Evolutionary conservation across 306 rosid species (phyloP).

Genomic region (Oxytropis ochrocephala): DNA sequence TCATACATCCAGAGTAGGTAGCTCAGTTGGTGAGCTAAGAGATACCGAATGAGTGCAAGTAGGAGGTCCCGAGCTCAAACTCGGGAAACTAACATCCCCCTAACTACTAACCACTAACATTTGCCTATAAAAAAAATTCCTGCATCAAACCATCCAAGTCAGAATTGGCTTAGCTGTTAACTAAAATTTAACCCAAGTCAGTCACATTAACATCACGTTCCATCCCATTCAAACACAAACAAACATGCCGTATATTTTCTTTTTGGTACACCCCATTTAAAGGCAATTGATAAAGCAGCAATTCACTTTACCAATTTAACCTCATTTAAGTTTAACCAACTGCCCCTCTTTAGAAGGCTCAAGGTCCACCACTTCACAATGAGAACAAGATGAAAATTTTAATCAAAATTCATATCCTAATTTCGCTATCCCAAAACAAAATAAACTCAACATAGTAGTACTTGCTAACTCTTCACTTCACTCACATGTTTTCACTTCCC

Average conservation of each 20-base stretch:
- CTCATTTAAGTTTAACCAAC: not conserved
- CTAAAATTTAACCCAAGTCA: not conserved
- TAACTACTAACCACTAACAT: too few relatives aligned
- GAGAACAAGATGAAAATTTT: not conserved
- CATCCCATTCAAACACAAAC: not conserved
- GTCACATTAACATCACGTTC: not conserved
- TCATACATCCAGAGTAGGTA: too few relatives aligned
- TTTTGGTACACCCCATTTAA: not conserved
- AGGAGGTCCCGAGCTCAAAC: too few relatives aligned
- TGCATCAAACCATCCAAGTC: not conserved
- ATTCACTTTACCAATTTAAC: constrained; percentile 7
- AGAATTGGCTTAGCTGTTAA: not conserved
- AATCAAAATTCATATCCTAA: constrained; percentile 10
- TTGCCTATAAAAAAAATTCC: too few relatives aligned
- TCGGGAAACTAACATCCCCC: too few relatives aligned
- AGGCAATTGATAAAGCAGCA: constrained; percentile 3
- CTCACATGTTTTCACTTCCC: not conserved
- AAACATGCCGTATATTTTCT: not conserved
- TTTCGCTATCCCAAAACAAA: not conserved
- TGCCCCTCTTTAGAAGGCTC: not conserved
- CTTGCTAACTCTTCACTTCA: constrained; percentile 4
- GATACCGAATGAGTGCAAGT: too few relatives aligned
- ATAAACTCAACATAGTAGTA: not conserved
- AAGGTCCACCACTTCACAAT: constrained; percentile 7
- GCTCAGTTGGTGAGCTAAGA: too few relatives aligned